phyloP scores from a whole-genome alignment of 306 rosid genomes.

The Crotalaria pallida region DNA sequence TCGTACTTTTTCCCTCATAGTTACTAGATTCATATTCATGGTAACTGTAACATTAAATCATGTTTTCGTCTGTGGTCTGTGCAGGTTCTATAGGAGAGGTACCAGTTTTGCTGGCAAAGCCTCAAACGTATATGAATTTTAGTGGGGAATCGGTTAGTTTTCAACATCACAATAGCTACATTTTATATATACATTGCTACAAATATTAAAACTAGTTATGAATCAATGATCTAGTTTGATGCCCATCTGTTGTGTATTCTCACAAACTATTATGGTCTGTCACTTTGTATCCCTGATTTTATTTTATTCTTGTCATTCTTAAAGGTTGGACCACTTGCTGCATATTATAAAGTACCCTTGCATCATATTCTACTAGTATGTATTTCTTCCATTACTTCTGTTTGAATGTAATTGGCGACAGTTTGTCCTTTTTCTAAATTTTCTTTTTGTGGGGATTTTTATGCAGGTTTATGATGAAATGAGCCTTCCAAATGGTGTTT shows the following conservation, averaged over 20 bases:
- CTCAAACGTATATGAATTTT: slow-evolving; percentile 87
- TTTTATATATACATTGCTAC: not conserved
- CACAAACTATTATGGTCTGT: not conserved
- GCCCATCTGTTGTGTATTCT: not conserved
- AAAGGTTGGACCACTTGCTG: slow-evolving; percentile 96
- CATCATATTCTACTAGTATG: slow-evolving; percentile 82
- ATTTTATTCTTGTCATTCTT: slow-evolving; percentile 12
- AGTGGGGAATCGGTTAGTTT: slow-evolving; percentile 90
- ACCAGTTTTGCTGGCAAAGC: slow-evolving; percentile 85
- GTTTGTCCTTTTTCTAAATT: not conserved
- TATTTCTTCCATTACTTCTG: not conserved
- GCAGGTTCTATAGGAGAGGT: slow-evolving; percentile 93
- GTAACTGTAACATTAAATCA: slow-evolving; percentile 9
- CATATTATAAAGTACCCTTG: slow-evolving; percentile 78
- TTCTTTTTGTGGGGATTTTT: slow-evolving; percentile 13
- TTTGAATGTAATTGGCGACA: not conserved
- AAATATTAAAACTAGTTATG: not conserved
- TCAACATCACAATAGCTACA: not conserved
- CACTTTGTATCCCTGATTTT: slow-evolving; percentile 10
- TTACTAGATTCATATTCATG: not conserved
- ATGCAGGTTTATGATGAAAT: slow-evolving; percentile 82
- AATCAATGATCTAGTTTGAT: slow-evolving; percentile 5
- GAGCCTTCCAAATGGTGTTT: slow-evolving; percentile 92
- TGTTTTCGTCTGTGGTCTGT: slow-evolving; percentile 30
- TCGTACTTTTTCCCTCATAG: not conserved